phyloP scores from a whole-genome alignment of 495 filamentous ascomycete species.

The Pyronema domesticum region DNA sequence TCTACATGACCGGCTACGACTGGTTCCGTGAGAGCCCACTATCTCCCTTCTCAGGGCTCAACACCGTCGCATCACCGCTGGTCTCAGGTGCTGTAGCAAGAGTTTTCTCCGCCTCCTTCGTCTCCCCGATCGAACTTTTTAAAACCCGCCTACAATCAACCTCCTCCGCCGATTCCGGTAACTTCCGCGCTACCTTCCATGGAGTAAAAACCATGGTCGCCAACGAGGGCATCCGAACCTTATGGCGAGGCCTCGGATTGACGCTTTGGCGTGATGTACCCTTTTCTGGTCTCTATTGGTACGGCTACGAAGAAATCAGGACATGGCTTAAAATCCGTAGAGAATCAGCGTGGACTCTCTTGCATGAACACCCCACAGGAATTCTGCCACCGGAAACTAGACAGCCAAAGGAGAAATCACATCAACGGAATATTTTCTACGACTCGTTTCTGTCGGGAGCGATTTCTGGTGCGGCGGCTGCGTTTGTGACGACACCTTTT shows the following conservation, averaged over 20 bases:
- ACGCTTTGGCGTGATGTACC: constrained; percentile 91
- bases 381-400: constrained; percentile 29
- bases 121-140: constrained; percentile 84
- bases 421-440: constrained; percentile 38
- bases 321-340: background rate
- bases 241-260: constrained; percentile 75
- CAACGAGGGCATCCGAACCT: constrained; percentile 50
- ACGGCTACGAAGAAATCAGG: constrained; percentile 64
- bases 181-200: constrained; percentile 51
- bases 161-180: constrained; percentile 21
- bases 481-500: constrained; percentile 76
- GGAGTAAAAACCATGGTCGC: constrained; percentile 62
- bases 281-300: constrained; percentile 91
- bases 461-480: constrained; percentile 58
- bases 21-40: no score
- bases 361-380: no score
- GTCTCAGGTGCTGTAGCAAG: constrained; percentile 65
- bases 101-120: constrained; percentile 54
- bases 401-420: constrained; percentile 17
- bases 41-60: no score
- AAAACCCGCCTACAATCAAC: constrained; percentile 71
- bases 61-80: no score
- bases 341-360: constrained; percentile 3
- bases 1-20: no score
- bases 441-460: constrained; percentile 79